Percentiles rank a stretch among this genome's conserved stretches.
These are phyloP conservation scores for Trifolium dubium DNA, from an alignment of 306 rosid species.

Conservation along the genomic window DNA sequence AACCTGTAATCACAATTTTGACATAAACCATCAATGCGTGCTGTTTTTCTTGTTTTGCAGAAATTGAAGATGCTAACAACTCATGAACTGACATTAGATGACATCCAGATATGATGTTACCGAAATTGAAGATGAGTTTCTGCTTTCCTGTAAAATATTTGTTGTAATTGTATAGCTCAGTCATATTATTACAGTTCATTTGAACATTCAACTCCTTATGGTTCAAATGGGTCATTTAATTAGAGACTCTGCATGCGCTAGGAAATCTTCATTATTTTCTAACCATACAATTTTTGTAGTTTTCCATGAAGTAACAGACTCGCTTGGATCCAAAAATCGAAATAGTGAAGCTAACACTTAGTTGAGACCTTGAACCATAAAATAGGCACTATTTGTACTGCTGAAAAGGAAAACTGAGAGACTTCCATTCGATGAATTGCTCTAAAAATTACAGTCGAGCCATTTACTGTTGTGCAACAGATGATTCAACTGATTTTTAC, in stretches of 20 bases:
- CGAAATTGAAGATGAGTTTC: slow-evolving; percentile 37
- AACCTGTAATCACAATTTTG: slow-evolving; percentile 29
- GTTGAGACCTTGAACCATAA: neutral
- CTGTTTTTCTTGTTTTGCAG: slow-evolving; percentile 52
- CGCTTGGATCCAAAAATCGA: neutral
- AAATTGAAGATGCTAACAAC: slow-evolving; percentile 75
- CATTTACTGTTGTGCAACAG: neutral
- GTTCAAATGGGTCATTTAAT: slow-evolving; percentile 9
- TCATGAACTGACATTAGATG: slow-evolving; percentile 78
- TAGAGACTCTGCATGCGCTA: slow-evolving; percentile 31
- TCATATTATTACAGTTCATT: slow-evolving; percentile 37
- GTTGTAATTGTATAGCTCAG: slow-evolving; percentile 44
- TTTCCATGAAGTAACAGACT: slow-evolving; percentile 1
- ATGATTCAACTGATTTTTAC: neutral
- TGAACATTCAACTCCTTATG: slow-evolving; percentile 19
- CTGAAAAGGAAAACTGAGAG: neutral
- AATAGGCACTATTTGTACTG: neutral
- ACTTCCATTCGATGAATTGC: neutral
- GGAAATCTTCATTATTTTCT: slow-evolving; percentile 25
- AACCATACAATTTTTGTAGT: slow-evolving; percentile 9
- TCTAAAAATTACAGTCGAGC: neutral
- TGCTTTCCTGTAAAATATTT: slow-evolving; percentile 16
- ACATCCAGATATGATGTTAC: slow-evolving; percentile 71
- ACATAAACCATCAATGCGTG: slow-evolving; percentile 12
- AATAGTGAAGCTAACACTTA: neutral